phyloP scores from a whole-genome alignment of 805 yeast genomes.

The Candida peoriensis region DNA sequence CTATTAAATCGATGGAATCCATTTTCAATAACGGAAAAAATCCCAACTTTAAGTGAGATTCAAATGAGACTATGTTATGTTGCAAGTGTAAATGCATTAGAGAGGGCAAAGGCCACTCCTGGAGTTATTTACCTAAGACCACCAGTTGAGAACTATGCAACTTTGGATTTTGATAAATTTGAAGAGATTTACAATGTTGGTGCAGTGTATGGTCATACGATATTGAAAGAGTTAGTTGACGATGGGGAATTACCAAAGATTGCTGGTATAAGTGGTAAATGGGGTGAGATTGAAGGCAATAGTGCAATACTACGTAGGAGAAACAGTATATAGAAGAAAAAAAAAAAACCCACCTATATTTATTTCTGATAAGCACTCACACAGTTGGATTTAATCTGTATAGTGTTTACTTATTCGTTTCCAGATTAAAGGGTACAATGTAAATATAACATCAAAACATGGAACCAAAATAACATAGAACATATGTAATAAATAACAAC shows the following conservation, averaged over 20 bases:
- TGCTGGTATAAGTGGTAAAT: conserved; percentile 47
- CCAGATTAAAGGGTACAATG: no score
- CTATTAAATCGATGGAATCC: conserved; percentile 84
- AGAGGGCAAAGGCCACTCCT: conserved; percentile 74
- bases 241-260: conserved; percentile 55
- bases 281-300: conserved; percentile 26
- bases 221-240: conserved; percentile 46
- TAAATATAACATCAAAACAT: no score
- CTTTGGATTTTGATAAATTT: conserved; percentile 87
- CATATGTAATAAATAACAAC: not conserved
- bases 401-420: no score
- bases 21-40: conserved; percentile 78
- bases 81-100: conserved; percentile 89
- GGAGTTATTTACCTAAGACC: conserved; percentile 90
- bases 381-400: no score
- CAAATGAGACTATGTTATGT: conserved; percentile 92
- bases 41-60: conserved; percentile 92
- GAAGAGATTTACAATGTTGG: conserved; percentile 88
- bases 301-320: conserved; percentile 43
- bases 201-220: conserved; percentile 58
- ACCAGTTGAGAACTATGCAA: conserved; percentile 88
- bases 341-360: no score
- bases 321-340: conserved; percentile 46
- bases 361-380: no score
- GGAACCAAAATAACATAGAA: not conserved